Base-by-base conservation (phyloP, 805 yeast genomes). In the Lachancea cidri region DNA sequence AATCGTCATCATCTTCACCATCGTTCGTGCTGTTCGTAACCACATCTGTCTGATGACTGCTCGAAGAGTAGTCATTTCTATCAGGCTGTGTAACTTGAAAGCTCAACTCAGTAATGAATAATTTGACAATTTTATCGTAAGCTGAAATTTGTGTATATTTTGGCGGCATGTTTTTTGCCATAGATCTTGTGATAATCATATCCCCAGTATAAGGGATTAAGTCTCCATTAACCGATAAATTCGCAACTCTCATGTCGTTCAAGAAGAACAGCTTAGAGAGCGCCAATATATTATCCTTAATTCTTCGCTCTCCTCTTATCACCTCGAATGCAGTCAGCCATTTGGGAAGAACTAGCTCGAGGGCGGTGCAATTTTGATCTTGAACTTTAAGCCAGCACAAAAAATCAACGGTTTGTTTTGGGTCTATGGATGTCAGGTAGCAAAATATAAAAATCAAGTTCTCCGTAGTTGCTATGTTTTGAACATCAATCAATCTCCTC, bases 261-360 rank as follows among this genome's bases (percentile, higher is more conserved):
- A 83, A 62, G 20, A 75, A 67, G 53, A 72, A 87, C 1, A 93
- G 66, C 41, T 76, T 76, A 24, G 79, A 79, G 31, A 93, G 68
- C 0, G 96, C 96, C 20, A 74, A 57, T n/a, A 85, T 73, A 53
- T 73, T 74, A 38, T 68, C 77, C 46, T 76, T 71, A 36, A 89
- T 86, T 43, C 78, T 78, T 19, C 79, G 84, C 42, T 73, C 79
- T 0, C 97, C 96, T 45, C 91, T 71, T 30, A 89, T 75, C 2
- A 82, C 78, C 51, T 86, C 91, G 61, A 86, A 89, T 2, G 86
- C 74, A 18, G 76, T 77, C 36, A 91, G 73, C 98, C 98, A 93
- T 38, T 84, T 81, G 2, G 82, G 81, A 38, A 91, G 58, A 1
- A 86, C 76, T 3, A 73, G 62, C 17, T 66, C 66, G 7, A 88